Conservation (phyloP, 306 rosid genomes). For the Luffa aegyptiaca region DNA sequence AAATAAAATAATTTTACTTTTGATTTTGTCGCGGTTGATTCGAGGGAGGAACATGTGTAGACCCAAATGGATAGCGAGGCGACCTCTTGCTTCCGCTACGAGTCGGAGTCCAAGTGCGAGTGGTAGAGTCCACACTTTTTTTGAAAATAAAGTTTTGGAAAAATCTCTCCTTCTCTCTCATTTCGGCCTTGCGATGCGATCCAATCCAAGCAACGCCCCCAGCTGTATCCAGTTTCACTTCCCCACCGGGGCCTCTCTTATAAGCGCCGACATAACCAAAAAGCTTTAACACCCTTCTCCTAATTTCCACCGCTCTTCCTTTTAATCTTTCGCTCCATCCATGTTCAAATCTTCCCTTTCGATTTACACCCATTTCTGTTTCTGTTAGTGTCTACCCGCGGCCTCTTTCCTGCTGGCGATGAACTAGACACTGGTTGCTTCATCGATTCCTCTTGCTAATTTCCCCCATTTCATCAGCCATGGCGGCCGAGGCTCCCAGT, state of each 20-base stretch:
- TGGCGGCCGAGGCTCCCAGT: constrained; percentile 25
- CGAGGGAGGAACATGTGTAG: neutral
- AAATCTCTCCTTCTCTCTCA: neutral
- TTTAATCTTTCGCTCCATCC: neutral
- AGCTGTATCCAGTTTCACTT: constrained; percentile 1
- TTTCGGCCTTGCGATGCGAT: constrained; percentile 1
- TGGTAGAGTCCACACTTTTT: neutral
- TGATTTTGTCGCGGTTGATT: neutral
- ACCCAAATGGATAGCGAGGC: neutral
- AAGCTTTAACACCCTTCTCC: neutral
- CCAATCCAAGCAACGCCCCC: constrained; percentile 1
- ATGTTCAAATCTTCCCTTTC: neutral
- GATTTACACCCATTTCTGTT: neutral
- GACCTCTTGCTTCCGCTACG: neutral
- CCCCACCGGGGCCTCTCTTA: neutral
- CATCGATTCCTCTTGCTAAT: neutral
- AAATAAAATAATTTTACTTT: neutral
- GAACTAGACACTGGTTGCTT: neutral
- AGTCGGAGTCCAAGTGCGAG: neutral
- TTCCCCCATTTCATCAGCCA: neutral
- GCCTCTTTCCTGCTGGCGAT: neutral
- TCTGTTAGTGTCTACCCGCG: neutral
- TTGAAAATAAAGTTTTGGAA: neutral
- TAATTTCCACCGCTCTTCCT: neutral
- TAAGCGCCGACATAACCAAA: neutral